Evolutionary conservation across 495 filamentous ascomycete species (phyloP), one percentile per base, ranked within the genome.

Genomic region (Neohortaea acidophila): DNA sequence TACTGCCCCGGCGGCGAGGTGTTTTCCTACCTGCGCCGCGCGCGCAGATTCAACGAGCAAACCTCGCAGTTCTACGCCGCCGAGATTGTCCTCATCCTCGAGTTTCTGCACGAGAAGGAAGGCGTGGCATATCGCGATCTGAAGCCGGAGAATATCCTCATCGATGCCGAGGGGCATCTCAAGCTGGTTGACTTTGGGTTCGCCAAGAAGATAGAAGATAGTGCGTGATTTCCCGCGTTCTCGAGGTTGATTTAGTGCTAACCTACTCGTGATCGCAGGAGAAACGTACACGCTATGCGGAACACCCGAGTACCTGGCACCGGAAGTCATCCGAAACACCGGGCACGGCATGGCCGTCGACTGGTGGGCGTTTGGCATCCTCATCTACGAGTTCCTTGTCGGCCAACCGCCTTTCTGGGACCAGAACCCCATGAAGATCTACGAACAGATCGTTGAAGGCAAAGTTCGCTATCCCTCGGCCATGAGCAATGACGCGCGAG

Each of bases 181-280:
- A 93, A 89, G 59, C 67, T 96, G 24, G 87, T 96, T n/a, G 89
- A 97, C 59, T 97, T 97, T 60, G 89, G 89, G 0, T 96, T 97
- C 54, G 89, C 89, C 21, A 96, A 96, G 64, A 68, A 77, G 48
- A 56, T 85, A 18, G 75, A 73, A 21, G 60, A 67, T 44, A 59
- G 71, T 74, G 55, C 47, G 67, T 61, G 10, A 4, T 30, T 3
- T 30, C 24, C 5, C 5, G 17, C 18, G 9, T 29, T 24, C 12
- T 45, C 8, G 5, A 21, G 7, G 10, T 4, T 3, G 8, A 20
- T 20, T 13, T 34, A 6, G 17, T 31, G n/a, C 4, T 20, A 21
- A 28, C n/a, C 3, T 14, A 32, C 9, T 14, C 29, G 18, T 25
- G 32, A 24, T 6, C 19, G 6, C 31, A 64, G 76, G 73, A 48